Evolutionary conservation across 148 eudicot genomes (phyloP).

Genomic region (Amaranthus palmeri): DNA sequence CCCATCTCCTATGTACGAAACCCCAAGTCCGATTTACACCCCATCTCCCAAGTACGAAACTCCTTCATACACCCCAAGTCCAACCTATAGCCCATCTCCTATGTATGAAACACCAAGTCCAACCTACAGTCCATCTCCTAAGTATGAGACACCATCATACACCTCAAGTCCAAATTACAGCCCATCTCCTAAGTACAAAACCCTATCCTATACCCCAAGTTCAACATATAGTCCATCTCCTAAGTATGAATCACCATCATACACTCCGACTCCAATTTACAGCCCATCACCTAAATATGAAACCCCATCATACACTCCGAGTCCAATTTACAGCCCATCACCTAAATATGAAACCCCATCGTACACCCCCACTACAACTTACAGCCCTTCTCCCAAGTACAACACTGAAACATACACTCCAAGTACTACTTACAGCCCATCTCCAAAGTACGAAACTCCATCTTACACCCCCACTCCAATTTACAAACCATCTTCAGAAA

Average conservation of each 20-base stretch:
- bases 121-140: background rate
- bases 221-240: slow-evolving; percentile 2
- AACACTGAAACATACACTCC: background rate
- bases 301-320: background rate
- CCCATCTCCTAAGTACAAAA: background rate
- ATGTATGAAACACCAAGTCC: background rate
- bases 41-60: background rate
- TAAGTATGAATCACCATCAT: slow-evolving; percentile 1
- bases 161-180: background rate
- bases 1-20: background rate
- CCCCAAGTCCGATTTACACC: background rate
- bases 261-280: background rate
- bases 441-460: slow-evolving; percentile 9
- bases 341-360: background rate
- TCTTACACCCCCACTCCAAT: background rate
- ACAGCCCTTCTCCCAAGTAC: slow-evolving; percentile 4
- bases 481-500: background rate
- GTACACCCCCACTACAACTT: slow-evolving; percentile 4
- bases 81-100: background rate
- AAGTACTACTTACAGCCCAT: slow-evolving; percentile 1
- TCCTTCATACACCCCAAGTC: background rate
- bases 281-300: background rate
- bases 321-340: background rate
- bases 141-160: slow-evolving; percentile 1
- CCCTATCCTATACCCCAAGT: slow-evolving; percentile 1